These are phyloP conservation scores for Exophiala spinifera DNA, from an alignment of 2,329 filamentous ascomycete species.

Conservation along the genomic window DNA sequence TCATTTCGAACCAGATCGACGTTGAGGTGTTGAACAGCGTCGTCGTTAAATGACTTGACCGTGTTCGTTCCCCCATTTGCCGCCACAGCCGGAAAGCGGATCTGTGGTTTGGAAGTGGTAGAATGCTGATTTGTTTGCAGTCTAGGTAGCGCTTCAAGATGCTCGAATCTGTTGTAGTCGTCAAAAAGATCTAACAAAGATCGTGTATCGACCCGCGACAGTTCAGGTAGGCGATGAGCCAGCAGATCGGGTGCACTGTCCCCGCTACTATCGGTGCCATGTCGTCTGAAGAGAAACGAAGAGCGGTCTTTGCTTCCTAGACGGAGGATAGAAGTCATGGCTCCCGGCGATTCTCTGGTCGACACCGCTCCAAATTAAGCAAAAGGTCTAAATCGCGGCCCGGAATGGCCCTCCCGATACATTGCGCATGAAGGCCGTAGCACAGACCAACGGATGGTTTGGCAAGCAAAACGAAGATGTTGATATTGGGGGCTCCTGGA, in stretches of 20 bases:
- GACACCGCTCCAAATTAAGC: slow-evolving; percentile 10
- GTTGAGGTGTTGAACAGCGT: slow-evolving; percentile 4
- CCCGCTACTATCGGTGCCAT: slow-evolving; percentile 6
- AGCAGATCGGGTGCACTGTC: slow-evolving; percentile 9
- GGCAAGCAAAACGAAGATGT: slow-evolving; percentile 9
- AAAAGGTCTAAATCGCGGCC: slow-evolving; percentile 6
- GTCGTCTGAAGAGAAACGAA: slow-evolving; percentile 21
- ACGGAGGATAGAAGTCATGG: slow-evolving; percentile 24
- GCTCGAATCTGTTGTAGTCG: slow-evolving; percentile 15
- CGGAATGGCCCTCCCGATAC: slow-evolving; percentile 12
- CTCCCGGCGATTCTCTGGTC: slow-evolving; percentile 6
- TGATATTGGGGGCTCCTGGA: slow-evolving; percentile 2
- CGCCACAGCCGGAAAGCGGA: background rate
- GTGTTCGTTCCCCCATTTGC: background rate
- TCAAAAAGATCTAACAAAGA: slow-evolving; percentile 25
- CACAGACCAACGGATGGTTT: slow-evolving; percentile 14
- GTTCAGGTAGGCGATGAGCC: slow-evolving; percentile 17
- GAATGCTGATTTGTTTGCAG: background rate
- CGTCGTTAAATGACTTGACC: slow-evolving; percentile 1
- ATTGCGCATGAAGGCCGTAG: slow-evolving; percentile 19
- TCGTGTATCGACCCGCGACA: slow-evolving; percentile 23
- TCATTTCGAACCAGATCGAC: slow-evolving; percentile 22
- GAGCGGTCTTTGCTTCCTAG: slow-evolving; percentile 24
- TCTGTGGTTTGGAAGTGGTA: background rate
- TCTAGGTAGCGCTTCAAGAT: slow-evolving; percentile 1